Evolutionary conservation across 345 rosid genomes (phyloP).

Genomic region (Clausena lansium): DNA sequence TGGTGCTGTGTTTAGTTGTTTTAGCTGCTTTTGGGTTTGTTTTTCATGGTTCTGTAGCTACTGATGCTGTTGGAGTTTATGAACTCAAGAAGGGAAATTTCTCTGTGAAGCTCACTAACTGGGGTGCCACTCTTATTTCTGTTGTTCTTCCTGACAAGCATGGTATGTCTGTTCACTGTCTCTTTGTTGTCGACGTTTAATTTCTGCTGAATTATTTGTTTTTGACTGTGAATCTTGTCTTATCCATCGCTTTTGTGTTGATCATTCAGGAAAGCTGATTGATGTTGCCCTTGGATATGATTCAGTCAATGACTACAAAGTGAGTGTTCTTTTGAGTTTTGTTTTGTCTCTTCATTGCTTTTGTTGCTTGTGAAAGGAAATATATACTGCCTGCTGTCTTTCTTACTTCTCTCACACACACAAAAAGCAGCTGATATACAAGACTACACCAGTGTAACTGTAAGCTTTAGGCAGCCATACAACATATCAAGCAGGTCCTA

Average conservation of each 20-base stretch:
- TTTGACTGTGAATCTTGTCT: neutral
- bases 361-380: neutral
- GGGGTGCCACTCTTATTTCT: constrained; percentile 82
- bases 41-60: constrained; percentile 13
- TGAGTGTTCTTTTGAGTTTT: constrained; percentile 15
- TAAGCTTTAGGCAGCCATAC: neutral
- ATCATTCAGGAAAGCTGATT: constrained; percentile 55
- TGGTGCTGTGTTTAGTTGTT: constrained; percentile 23
- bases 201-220: neutral
- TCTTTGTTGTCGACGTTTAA: neutral
- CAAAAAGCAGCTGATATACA: neutral
- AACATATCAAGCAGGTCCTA: neutral
- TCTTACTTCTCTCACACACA: neutral
- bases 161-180: constrained; percentile 41
- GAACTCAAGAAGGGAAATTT: constrained; percentile 74
- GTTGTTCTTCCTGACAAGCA: constrained; percentile 72
- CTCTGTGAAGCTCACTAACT: constrained; percentile 65
- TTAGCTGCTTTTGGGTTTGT: constrained; percentile 26
- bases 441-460: neutral
- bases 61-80: constrained; percentile 40
- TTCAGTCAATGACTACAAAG: constrained; percentile 58
- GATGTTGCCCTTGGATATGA: constrained; percentile 85
- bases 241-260: constrained; percentile 3
- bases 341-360: neutral
- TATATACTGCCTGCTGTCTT: neutral